Evolutionary conservation across 106 monocot genomes (phyloP).

Genomic region (Dioscorea zingiberensis): DNA sequence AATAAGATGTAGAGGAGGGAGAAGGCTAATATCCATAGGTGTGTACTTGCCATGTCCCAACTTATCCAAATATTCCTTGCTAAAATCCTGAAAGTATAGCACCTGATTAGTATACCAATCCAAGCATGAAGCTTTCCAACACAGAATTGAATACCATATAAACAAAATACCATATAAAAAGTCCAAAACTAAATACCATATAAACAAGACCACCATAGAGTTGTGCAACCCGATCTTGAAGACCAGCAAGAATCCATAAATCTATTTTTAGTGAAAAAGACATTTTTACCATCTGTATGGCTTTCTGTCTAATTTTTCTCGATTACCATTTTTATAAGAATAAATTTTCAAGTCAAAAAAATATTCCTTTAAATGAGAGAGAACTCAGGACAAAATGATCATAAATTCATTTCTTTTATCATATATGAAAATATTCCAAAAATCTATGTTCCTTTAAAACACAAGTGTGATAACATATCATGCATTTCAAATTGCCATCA

Average conservation of each 20-base stretch:
- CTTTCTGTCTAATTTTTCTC: too few species aligned
- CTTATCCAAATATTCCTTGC: slow-evolving; percentile 73
- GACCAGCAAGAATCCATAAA: slow-evolving; percentile 96
- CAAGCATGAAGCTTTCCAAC: not conserved
- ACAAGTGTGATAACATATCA: too few species aligned
- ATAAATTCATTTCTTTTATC: too few species aligned
- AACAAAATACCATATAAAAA: not conserved
- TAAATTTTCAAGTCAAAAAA: too few species aligned
- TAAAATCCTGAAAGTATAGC: slow-evolving; percentile 59
- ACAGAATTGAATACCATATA: not conserved
- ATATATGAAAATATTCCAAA: too few species aligned
- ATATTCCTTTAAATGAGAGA: too few species aligned
- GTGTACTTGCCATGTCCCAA: slow-evolving; percentile 80
- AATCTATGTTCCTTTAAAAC: too few species aligned
- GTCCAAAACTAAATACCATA: slow-evolving; percentile 53
- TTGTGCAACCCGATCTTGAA: slow-evolving; percentile 92
- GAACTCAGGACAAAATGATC: too few species aligned
- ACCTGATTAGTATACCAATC: not conserved
- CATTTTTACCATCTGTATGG: too few species aligned
- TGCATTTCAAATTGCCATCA: too few species aligned
- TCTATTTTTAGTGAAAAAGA: too few species aligned
- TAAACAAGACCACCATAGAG: slow-evolving; percentile 95
- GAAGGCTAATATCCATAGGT: slow-evolving; percentile 70
- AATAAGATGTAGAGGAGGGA: slow-evolving; percentile 83
- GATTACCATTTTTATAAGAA: too few species aligned